Percentiles rank a stretch among this genome's conserved stretches.
Conservation (phyloP, 768 basidiomycete species). For the Infundibulicybe gibba region DNA sequence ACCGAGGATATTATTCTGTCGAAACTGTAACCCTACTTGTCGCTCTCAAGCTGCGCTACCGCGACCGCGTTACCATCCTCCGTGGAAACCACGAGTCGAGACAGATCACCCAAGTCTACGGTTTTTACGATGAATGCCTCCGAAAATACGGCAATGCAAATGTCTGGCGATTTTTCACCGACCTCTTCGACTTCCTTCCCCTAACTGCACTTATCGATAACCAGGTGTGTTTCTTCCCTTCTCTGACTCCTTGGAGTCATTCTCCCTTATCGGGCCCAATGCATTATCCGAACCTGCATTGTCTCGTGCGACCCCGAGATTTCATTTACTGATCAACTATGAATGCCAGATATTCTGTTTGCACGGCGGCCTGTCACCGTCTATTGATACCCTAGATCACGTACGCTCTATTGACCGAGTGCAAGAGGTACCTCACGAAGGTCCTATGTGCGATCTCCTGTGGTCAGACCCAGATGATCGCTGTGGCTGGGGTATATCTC, state of each 20-base stretch:
- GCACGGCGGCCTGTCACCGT: conserved; percentile 96
- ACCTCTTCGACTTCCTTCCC: conserved; percentile 96
- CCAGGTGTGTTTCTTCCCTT: conserved; percentile 66
- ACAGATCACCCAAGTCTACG: conserved; percentile 99
- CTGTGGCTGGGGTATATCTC: conserved; percentile 99
- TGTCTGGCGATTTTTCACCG: conserved; percentile 99
- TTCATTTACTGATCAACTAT: conserved; percentile 11
- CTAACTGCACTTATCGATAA: conserved; percentile 98
- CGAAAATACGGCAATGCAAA: conserved; percentile 99
- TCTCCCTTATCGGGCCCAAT: background rate
- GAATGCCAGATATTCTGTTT: conserved; percentile 89
- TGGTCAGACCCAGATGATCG: conserved; percentile 99
- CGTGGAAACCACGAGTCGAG: conserved; percentile 98
- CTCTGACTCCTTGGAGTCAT: background rate
- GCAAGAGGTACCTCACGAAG: conserved; percentile 99
- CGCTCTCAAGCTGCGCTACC: conserved; percentile 95
- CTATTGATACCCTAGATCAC: conserved; percentile 99
- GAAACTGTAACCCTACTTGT: conserved; percentile 98
- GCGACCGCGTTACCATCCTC: conserved; percentile 95
- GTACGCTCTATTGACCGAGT: conserved; percentile 98
- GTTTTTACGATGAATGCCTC: conserved; percentile 99
- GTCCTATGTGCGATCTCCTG: conserved; percentile 98
- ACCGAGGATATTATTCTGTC: conserved; percentile 98
- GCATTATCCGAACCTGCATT: too few relatives aligned
- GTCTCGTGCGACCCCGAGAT: conserved; percentile 3